Evolutionary conservation across 139 green algal genomes (phyloP).

Genomic region (Closterium sp.): DNA sequence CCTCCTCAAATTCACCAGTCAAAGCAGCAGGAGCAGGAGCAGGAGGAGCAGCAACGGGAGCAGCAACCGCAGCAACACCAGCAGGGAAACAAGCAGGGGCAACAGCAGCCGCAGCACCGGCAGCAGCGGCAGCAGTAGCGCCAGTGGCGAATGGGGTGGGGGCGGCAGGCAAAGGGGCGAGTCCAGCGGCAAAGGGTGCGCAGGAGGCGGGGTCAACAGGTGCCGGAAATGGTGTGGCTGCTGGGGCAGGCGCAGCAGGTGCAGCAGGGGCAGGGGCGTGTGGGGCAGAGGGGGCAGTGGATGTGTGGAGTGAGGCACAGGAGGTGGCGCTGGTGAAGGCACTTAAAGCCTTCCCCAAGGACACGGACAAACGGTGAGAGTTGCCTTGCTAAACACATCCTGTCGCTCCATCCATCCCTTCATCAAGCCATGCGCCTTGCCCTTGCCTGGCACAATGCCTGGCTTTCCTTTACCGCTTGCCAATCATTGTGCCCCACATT

Average conservation of each 20-base stretch:
- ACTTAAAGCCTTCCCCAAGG: constrained; percentile 80
- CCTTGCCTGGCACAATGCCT: too few species aligned
- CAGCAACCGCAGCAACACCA: background rate
- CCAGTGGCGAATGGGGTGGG: background rate
- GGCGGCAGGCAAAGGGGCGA: background rate
- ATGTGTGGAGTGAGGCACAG: background rate
- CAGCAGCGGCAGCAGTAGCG: background rate
- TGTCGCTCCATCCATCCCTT: too few species aligned
- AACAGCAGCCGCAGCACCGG: background rate
- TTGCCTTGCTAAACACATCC: too few species aligned
- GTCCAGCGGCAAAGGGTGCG: background rate
- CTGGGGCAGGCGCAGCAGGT: background rate
- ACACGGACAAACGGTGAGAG: constrained; percentile 60
- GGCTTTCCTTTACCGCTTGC: too few species aligned
- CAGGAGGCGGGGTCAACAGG: background rate
- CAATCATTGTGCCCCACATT: too few species aligned
- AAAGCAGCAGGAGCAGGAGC: background rate
- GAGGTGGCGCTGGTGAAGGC: background rate
- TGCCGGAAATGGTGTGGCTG: background rate
- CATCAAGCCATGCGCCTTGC: too few species aligned
- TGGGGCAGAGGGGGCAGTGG: constrained; percentile 30
- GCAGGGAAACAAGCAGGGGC: background rate
- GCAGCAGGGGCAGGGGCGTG: background rate
- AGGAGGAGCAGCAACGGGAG: background rate
- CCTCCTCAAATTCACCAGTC: background rate